Evolutionary conservation across 192 early-diverging fungal species (phyloP), one percentile per base, ranked within the genome.

Genomic region (Coemansia javaensis): DNA sequence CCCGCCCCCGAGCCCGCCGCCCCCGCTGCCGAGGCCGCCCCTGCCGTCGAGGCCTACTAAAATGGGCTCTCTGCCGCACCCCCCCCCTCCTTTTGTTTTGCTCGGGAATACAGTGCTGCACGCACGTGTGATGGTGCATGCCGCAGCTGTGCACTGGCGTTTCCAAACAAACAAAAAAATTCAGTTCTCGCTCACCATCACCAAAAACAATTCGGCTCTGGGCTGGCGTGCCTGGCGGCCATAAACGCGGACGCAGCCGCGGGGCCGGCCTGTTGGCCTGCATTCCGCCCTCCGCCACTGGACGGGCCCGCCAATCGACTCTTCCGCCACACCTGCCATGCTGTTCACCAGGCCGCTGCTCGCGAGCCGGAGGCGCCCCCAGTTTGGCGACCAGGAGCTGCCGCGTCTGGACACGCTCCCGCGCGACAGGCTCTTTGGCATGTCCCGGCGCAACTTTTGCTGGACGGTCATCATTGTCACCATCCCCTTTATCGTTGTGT

Each of bases 391-490:
- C 38, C 45, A 42, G 35, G 41, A 23, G n/a, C 57, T 72, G 9
- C 68, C 68, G 15, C 56, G 48, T 22, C 40, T 72, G 57, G 36
- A 64, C 15, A 48, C 32, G 31, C 21, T 72, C 28, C 68, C 68
- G 34, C 49, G 22, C 18, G 53, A 62, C 48, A 57, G 61, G 45
- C 30, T 74, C 25, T 8, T 32, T 10, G 71, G 64, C 16, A 61
- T 74, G 50, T 63, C 63, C 16, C 49, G 37, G 46, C 71, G 71
- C 20, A 63, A 66, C 48, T 25, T 66, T 8, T 53, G 57, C 49
- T 74, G 71, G 71, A 66, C 64, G 2, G 71, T 74, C 28, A 74
- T 74, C 36, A 74, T 74, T 13, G 63, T 74, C 7, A 74, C 71
- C 2, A 53, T 74, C 32, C 71, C 71, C 6, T 27, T 74, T 10